Percentiles rank a stretch among this genome's conserved stretches.
Evolutionary conservation across 257 asterid species (phyloP).

Genomic region (Rhazya stricta): DNA sequence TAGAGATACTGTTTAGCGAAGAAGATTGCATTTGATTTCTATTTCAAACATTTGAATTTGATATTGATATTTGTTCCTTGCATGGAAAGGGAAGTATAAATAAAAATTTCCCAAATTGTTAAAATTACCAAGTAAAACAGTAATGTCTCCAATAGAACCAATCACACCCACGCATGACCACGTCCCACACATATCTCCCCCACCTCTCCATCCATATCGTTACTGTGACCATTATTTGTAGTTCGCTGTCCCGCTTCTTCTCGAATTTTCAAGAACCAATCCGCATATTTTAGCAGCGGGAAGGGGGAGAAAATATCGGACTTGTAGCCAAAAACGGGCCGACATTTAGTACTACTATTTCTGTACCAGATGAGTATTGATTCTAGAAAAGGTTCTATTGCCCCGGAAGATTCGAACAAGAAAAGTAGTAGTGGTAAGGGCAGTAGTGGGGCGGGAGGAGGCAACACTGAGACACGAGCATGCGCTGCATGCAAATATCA

Average conservation of each 20-base stretch:
- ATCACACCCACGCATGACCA: background rate
- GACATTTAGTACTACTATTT: too few species aligned
- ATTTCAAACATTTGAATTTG: background rate
- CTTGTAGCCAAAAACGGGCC: background rate
- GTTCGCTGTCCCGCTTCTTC: background rate
- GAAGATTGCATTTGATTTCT: too few species aligned
- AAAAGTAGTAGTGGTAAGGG: background rate
- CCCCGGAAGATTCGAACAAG: background rate
- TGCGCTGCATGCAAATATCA: slow-evolving; percentile 61
- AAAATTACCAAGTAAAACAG: background rate
- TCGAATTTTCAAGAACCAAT: background rate
- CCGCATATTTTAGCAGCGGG: too few species aligned
- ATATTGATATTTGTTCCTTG: background rate
- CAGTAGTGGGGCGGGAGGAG: background rate
- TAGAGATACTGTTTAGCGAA: too few species aligned
- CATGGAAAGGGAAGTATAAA: background rate
- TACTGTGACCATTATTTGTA: background rate
- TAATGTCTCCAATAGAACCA: background rate
- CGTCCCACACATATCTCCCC: background rate
- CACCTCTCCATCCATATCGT: background rate
- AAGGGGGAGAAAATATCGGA: background rate
- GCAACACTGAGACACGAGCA: slow-evolving; percentile 12
- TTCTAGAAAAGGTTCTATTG: background rate
- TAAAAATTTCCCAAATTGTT: background rate
- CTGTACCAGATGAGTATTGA: background rate